Evolutionary conservation across 768 basidiomycete species (phyloP).

Genomic region (Russula lepida): DNA sequence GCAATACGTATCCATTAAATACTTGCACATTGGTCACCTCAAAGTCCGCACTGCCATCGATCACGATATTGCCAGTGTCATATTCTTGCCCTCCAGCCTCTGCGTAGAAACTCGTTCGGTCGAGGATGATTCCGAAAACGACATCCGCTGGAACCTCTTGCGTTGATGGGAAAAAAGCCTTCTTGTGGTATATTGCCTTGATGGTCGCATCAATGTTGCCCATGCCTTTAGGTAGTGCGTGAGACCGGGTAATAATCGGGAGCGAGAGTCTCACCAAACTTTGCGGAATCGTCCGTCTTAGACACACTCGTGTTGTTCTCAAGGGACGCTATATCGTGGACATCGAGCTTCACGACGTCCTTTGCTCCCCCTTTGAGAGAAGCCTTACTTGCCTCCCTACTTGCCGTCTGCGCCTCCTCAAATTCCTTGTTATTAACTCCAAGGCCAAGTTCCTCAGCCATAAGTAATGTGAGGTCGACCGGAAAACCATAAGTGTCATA

Average conservation of each 20-base stretch:
- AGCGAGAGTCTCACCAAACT: conserved; percentile 60
- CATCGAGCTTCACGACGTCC: conserved; percentile 83
- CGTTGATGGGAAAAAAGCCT: conserved; percentile 65
- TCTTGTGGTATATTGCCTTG: conserved; percentile 79
- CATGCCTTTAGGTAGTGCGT: conserved; percentile 39
- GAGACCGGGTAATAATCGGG: neutral
- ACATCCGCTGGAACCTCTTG: conserved; percentile 52
- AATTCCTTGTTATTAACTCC: conserved; percentile 83
- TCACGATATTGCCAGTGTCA: conserved; percentile 90
- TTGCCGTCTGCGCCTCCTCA: conserved; percentile 77
- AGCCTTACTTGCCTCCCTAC: conserved; percentile 88
- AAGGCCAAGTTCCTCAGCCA: conserved; percentile 91
- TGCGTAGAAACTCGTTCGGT: conserved; percentile 93
- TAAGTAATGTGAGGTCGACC: conserved; percentile 88
- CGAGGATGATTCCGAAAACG: conserved; percentile 79
- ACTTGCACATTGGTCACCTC: conserved; percentile 89
- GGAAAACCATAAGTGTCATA: conserved; percentile 99
- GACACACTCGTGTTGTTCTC: conserved; percentile 71
- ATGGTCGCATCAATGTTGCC: conserved; percentile 71
- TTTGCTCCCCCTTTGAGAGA: conserved; percentile 59
- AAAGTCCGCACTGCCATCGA: conserved; percentile 88
- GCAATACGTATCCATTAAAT: conserved; percentile 92
- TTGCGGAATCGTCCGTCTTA: conserved; percentile 88
- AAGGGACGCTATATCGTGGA: conserved; percentile 84
- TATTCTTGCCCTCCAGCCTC: conserved; percentile 97